Percentiles rank a stretch among this genome's conserved stretches.
Conservation (phyloP, 2,329 filamentous ascomycete genomes). For the Fusarium duplospermum region DNA sequence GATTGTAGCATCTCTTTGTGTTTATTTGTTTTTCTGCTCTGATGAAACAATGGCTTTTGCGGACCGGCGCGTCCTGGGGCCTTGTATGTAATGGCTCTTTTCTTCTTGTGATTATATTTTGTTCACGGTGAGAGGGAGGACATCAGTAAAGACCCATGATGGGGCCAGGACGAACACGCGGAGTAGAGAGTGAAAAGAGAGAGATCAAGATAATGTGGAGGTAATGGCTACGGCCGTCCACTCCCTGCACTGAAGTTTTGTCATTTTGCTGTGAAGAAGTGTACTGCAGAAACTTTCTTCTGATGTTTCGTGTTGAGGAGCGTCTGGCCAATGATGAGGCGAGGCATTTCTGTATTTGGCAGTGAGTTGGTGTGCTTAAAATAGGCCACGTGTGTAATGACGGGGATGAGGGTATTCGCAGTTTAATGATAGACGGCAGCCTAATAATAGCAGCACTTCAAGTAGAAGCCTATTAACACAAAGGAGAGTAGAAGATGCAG, state of each 20-base stretch:
- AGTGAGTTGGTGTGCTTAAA: neutral
- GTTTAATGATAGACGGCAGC: neutral
- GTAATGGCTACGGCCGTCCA: constrained; percentile 41
- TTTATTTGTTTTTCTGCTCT: constrained; percentile 22
- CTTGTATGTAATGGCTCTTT: constrained; percentile 39
- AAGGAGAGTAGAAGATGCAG: neutral
- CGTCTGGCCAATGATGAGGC: neutral
- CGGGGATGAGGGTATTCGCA: neutral
- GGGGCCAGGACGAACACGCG: constrained; percentile 11
- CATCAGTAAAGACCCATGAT: constrained; percentile 25
- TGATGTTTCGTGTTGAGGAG: neutral
- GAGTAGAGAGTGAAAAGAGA: constrained; percentile 12
- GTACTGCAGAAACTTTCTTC: neutral
- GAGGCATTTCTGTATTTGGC: neutral
- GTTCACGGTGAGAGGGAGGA: constrained; percentile 20
- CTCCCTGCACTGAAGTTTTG: constrained; percentile 11
- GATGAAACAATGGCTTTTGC: constrained; percentile 25
- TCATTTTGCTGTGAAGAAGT: neutral
- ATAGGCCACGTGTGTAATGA: neutral
- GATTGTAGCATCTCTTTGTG: constrained; percentile 35
- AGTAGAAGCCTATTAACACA: neutral
- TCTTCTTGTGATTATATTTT: constrained; percentile 40
- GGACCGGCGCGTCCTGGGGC: constrained; percentile 30
- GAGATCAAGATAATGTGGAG: constrained; percentile 9
- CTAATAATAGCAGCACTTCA: neutral